Conservation (phyloP, 2,329 filamentous ascomycete species). For the Claviceps monticola region DNA sequence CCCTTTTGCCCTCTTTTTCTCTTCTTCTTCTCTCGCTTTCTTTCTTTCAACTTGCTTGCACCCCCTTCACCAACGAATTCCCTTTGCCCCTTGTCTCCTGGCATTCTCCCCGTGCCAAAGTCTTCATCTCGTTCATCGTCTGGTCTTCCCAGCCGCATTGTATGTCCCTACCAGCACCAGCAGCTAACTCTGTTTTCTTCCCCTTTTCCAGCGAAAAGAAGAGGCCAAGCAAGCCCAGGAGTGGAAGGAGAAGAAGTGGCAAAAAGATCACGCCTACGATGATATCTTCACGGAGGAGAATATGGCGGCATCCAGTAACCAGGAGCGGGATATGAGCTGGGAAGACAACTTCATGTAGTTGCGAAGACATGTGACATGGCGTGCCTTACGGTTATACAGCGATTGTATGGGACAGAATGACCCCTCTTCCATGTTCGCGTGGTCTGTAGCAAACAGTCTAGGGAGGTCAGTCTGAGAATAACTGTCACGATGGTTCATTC, state of each 20-base stretch:
- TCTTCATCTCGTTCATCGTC: background rate
- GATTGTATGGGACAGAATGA: no score
- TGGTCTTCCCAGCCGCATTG: no score
- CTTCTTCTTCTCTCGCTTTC: background rate
- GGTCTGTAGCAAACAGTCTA: no score
- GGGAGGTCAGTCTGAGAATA: no score
- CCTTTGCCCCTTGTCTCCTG: background rate
- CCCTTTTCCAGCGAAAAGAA: constrained; percentile 53
- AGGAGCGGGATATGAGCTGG: constrained; percentile 64
- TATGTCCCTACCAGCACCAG: fast-evolving
- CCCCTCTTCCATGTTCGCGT: no score
- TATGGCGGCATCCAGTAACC: constrained; percentile 66
- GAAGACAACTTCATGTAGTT: constrained; percentile 84
- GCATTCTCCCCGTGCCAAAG: background rate
- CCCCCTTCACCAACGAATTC: background rate
- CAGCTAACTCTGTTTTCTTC: background rate
- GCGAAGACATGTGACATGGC: no score
- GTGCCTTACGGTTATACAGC: no score
- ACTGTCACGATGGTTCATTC: no score
- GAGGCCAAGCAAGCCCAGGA: constrained; percentile 62
- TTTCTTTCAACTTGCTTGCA: background rate
- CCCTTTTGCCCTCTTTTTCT: background rate
- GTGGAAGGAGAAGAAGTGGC: constrained; percentile 77
- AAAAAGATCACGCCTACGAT: constrained; percentile 97
- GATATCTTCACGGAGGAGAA: constrained; percentile 78